These are phyloP conservation scores for Dipodascus geniculatus DNA, from an alignment of 805 yeast species.

Conservation along the genomic window DNA sequence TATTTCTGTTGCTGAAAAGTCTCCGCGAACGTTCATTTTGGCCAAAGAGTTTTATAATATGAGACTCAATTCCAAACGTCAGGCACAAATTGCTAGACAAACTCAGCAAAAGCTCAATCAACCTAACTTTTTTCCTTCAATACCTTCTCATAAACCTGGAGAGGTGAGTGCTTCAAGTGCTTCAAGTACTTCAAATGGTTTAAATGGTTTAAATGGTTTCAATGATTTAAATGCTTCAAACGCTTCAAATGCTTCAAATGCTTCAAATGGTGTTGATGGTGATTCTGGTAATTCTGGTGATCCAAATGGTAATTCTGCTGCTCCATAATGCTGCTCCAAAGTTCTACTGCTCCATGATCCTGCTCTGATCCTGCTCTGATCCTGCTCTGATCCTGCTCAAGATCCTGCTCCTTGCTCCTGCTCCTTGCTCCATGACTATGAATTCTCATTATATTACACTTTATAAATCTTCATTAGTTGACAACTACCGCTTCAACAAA, in stretches of 20 bases:
- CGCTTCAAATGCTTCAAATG: too few relatives aligned
- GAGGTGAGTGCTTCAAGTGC: neutral
- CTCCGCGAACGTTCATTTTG: conserved; percentile 30
- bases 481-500: conserved; percentile 74
- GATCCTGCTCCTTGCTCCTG: neutral
- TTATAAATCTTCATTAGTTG: conserved; percentile 29
- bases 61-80: conserved; percentile 25
- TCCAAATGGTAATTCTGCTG: too few relatives aligned
- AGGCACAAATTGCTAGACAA: conserved; percentile 20
- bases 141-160: conserved; percentile 19
- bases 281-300: too few relatives aligned
- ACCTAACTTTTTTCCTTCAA: conserved; percentile 25
- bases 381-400: too few relatives aligned
- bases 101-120: conserved; percentile 22
- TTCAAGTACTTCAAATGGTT: neutral
- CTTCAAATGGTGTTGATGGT: too few relatives aligned
- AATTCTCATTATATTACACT: neutral
- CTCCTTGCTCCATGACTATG: neutral
- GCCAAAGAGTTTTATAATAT: conserved; percentile 32
- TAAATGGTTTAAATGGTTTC: too few relatives aligned
- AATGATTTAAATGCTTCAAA: too few relatives aligned
- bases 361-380: too few relatives aligned
- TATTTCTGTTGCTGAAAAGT: conserved; percentile 20
- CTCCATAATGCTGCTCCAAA: too few relatives aligned
- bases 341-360: too few relatives aligned